Evolutionary conservation across 805 yeast genomes (phyloP), one percentile per base, ranked within the genome.

Genomic region (Nakazawaea sp.): DNA sequence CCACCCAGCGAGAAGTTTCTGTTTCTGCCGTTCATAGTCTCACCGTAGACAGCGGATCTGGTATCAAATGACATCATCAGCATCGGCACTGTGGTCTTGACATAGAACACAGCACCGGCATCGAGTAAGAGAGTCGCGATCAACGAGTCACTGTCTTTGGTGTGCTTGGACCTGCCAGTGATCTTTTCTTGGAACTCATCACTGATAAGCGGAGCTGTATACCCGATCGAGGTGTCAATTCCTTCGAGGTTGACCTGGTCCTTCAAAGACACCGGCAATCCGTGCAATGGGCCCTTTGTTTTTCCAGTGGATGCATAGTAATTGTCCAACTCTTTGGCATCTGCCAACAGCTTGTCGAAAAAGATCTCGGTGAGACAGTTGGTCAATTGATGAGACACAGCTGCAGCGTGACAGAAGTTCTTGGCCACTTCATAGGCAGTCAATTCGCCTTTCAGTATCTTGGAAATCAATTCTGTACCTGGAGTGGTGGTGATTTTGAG

Each of bases 1-100:
- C 85, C 85, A 37, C 84, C 84, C 1, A 75, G 66, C 7, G 78
- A 65, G 42, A 75, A 59, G 28, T 63, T 55, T 28, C 74, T 59
- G 44, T 77, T 74, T 51, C 58, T 56, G 0, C 80, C 68, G 46
- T 75, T 76, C 42, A 61, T 51, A 2, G 79, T 66, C 30, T 66
- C 56, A 2, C 80, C 81, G 36, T 62, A 65, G 43, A 76, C 56
- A 48, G 66, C 66, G 10, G 24, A 10, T 45, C 73, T 71, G 41
- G 57, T 54, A 48, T 75, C 80, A 43, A 71, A 55, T 41, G 73
- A 78, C 80, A 78, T 75, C 61, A 78, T 61, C 2, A 74, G 69
- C 51, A 75, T 80, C 7, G 84, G 83, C 11, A 59, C 60, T 31
- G 59, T 62, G 8, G 82, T 74, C 48, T 81, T 64, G 33, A 69